Evolutionary conservation across 306 rosid genomes (phyloP).

Genomic region (Purshia tridentata): DNA sequence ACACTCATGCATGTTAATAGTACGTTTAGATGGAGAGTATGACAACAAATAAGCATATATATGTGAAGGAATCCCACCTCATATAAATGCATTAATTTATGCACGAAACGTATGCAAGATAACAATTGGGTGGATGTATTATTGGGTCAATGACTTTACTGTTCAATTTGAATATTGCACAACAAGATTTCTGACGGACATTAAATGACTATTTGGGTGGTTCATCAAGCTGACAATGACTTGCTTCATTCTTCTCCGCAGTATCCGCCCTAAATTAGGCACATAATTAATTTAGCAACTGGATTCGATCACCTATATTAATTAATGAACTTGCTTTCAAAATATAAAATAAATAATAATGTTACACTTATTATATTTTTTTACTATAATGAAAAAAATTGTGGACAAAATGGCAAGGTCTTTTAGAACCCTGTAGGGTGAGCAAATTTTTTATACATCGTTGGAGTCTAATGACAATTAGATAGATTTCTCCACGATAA

Average conservation of each 20-base stretch:
- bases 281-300: neutral
- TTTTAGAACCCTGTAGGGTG: neutral
- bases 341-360: neutral
- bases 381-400: neutral
- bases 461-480: no score
- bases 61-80: neutral
- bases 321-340: neutral
- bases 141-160: conserved; percentile 2
- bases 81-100: neutral
- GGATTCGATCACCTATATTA: neutral
- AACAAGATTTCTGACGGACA: neutral
- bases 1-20: no score
- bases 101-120: neutral
- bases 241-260: neutral
- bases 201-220: neutral
- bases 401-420: neutral
- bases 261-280: neutral
- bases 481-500: no score
- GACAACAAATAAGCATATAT: neutral
- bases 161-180: neutral
- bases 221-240: neutral
- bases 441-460: no score
- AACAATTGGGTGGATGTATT: neutral
- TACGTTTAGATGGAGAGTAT: no score
- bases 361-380: no score